These are phyloP conservation scores for Boletus rufocinnamomeus DNA, from an alignment of 768 basidiomycete genomes.

Conservation along the genomic window DNA sequence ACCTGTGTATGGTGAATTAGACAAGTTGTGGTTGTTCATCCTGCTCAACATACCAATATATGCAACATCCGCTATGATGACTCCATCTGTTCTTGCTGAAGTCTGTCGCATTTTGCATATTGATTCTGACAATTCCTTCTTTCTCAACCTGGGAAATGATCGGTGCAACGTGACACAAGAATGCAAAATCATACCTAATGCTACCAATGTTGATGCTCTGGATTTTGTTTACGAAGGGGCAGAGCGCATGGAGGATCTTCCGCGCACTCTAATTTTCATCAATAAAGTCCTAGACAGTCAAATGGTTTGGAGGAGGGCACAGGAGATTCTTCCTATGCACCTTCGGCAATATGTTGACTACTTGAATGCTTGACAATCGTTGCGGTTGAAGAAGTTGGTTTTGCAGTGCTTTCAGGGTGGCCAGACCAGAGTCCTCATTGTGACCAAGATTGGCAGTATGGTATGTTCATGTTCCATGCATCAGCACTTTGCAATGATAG, in stretches of 20 bases:
- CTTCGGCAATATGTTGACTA: neutral
- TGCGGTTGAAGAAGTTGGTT: neutral
- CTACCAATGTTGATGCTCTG: rapidly evolving
- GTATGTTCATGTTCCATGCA: too few relatives aligned
- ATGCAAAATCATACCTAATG: neutral
- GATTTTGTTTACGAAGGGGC: neutral
- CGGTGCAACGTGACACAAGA: neutral
- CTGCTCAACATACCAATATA: neutral
- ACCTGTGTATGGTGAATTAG: neutral
- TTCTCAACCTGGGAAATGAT: neutral
- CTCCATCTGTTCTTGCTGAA: neutral
- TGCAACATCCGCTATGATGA: neutral
- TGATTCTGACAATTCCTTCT: neutral
- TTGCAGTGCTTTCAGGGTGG: neutral
- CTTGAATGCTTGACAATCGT: neutral
- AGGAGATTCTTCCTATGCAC: neutral
- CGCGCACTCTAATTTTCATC: neutral
- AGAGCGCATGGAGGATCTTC: neutral
- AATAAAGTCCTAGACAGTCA: neutral
- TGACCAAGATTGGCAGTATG: neutral
- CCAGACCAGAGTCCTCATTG: neutral
- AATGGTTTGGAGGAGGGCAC: neutral
- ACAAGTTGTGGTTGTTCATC: neutral
- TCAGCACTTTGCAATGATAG: too few relatives aligned
- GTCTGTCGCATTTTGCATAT: neutral